A percentile compares a stretch with the other conserved stretches of the same genome.
These are phyloP conservation scores for Wickerhamiella musiphila DNA, from an alignment of 805 yeast genomes.

Conservation along the genomic window DNA sequence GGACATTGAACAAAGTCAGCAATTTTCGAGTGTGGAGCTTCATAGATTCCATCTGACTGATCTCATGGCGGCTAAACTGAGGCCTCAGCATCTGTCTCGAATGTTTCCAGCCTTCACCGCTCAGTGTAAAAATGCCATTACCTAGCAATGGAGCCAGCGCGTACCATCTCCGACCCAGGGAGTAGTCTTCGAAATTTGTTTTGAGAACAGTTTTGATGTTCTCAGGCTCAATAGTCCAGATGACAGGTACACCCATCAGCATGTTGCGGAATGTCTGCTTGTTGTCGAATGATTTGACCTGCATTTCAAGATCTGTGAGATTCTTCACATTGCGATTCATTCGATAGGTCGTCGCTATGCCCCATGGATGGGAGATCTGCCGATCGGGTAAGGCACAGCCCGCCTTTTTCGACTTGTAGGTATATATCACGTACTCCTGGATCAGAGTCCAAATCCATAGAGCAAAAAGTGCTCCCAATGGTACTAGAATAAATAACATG, in stretches of 20 bases:
- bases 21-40: slow-evolving; percentile 16
- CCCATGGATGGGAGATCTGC: too few relatives aligned
- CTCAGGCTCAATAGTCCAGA: slow-evolving; percentile 17
- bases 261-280: too few relatives aligned
- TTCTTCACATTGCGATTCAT: too few relatives aligned
- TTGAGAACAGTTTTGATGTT: slow-evolving; percentile 17
- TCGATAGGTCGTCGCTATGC: too few relatives aligned
- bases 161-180: slow-evolving; percentile 16
- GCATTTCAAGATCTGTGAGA: too few relatives aligned
- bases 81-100: slow-evolving; percentile 19
- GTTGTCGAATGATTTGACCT: too few relatives aligned
- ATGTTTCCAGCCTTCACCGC: slow-evolving; percentile 20
- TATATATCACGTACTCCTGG: too few relatives aligned
- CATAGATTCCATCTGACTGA: slow-evolving; percentile 5
- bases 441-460: too few relatives aligned
- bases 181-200: slow-evolving; percentile 16
- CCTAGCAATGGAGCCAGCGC: slow-evolving; percentile 14
- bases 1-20: slow-evolving; percentile 4
- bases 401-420: too few relatives aligned
- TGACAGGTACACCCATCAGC: slow-evolving; percentile 9
- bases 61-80: slow-evolving; percentile 14
- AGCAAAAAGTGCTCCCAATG: too few relatives aligned
- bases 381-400: too few relatives aligned
- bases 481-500: too few relatives aligned
- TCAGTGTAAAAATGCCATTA: slow-evolving; percentile 18